Evolutionary conservation across 129 eudicot species (phyloP).

Genomic region (Mikania micrantha): DNA sequence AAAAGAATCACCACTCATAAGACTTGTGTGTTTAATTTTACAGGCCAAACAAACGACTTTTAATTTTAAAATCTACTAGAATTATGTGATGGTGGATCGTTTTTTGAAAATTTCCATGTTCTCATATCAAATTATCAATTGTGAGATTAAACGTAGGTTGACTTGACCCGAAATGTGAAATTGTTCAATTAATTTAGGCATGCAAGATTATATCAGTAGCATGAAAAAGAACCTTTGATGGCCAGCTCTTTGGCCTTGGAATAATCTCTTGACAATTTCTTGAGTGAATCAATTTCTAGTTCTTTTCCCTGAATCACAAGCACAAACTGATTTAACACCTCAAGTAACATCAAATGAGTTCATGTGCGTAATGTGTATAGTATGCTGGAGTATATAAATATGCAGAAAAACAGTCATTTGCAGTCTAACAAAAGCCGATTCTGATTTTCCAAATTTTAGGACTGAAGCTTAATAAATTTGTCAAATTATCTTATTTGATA

Average conservation of each 20-base stretch:
- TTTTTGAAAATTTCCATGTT: background rate
- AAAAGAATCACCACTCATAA: background rate
- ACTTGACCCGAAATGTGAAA: background rate
- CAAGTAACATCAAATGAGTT: background rate
- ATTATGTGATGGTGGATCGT: background rate
- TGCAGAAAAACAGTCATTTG: background rate
- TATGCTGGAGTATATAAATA: too few species aligned
- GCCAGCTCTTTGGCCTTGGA: constrained; percentile 59
- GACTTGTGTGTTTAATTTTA: background rate
- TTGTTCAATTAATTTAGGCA: background rate
- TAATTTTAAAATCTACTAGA: background rate
- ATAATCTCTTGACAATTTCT: constrained; percentile 57
- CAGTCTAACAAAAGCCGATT: background rate
- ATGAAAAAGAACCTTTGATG: constrained; percentile 35
- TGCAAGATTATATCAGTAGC: background rate
- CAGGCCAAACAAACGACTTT: background rate
- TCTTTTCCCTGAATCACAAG: constrained; percentile 48
- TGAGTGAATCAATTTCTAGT: constrained; percentile 58
- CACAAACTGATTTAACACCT: background rate
- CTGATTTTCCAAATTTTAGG: background rate
- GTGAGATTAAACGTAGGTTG: background rate
- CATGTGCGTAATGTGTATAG: background rate
- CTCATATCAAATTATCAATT: background rate
- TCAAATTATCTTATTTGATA: background rate
- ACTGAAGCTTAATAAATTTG: background rate